Percentiles rank a stretch among this genome's conserved stretches.
phyloP scores from a whole-genome alignment of 1,284 basidiomycete genomes.

The Pseudozyma tsukubaensis region DNA sequence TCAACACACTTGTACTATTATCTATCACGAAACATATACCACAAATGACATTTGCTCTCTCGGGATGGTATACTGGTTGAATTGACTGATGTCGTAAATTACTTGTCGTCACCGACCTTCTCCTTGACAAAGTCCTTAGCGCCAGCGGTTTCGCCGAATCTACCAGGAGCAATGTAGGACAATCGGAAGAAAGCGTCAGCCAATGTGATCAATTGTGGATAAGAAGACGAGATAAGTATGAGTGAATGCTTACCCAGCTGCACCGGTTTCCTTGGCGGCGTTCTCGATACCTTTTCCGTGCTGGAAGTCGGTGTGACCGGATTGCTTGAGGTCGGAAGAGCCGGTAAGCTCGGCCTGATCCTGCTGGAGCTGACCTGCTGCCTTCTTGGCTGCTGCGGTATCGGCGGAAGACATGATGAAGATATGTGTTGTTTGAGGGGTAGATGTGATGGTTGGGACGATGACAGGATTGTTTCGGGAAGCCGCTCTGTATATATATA shows the following conservation, averaged over 20 bases:
- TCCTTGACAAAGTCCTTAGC: constrained; percentile 44
- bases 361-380: constrained; percentile 41
- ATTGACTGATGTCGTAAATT: not conserved
- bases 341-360: constrained; percentile 21
- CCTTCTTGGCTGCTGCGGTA: constrained; percentile 40
- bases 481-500: too few relatives aligned
- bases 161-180: not conserved
- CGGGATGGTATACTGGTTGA: not conserved
- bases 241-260: constrained; percentile 20
- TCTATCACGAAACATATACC: not conserved
- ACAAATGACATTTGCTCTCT: too few relatives aligned
- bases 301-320: constrained; percentile 30
- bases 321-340: constrained; percentile 18
- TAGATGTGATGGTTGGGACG: too few relatives aligned
- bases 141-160: constrained; percentile 22
- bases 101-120: constrained; percentile 12
- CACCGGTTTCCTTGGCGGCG: constrained; percentile 29
- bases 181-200: not conserved
- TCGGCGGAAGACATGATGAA: constrained; percentile 35
- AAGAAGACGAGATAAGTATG: too few relatives aligned
- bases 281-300: constrained; percentile 33
- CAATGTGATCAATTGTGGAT: not conserved
- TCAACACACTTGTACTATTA: not conserved
- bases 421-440: too few relatives aligned
- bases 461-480: too few relatives aligned